phyloP scores from a whole-genome alignment of 352 stramenopile genomes.

The Phytophthora capsici region DNA sequence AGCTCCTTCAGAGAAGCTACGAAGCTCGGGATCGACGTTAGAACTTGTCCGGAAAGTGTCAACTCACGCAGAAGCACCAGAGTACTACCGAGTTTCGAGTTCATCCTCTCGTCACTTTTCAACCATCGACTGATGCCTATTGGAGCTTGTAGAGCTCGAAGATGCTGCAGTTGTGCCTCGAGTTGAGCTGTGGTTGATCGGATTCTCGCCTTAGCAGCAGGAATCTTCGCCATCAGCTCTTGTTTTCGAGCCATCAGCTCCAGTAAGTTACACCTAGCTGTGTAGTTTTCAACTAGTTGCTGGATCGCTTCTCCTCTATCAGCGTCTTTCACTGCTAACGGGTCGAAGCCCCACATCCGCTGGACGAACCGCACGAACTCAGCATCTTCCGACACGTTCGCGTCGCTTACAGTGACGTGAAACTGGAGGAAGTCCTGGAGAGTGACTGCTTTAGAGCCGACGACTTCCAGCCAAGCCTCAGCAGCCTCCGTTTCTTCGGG shows the following conservation, averaged over 20 bases:
- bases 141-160: constrained; percentile 29
- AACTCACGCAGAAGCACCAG: constrained; percentile 19
- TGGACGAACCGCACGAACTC: constrained; percentile 69
- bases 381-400: constrained; percentile 53
- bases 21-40: constrained; percentile 27
- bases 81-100: constrained; percentile 15
- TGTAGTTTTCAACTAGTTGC: constrained; percentile 47
- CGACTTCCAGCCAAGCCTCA: constrained; percentile 38
- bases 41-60: constrained; percentile 19
- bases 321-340: constrained; percentile 30
- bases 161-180: constrained; percentile 29
- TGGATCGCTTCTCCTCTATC: constrained; percentile 34
- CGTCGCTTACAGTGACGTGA: constrained; percentile 58
- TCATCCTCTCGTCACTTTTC: constrained; percentile 26
- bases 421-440: constrained; percentile 53
- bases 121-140: constrained; percentile 26
- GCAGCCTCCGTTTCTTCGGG: constrained; percentile 40
- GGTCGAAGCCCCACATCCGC: constrained; percentile 66
- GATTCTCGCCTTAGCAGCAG: constrained; percentile 27
- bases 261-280: constrained; percentile 19
- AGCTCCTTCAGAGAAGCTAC: constrained; percentile 30
- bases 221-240: constrained; percentile 36
- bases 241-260: constrained; percentile 33
- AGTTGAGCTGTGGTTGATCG: constrained; percentile 17
- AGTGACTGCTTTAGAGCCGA: constrained; percentile 27